Evolutionary conservation across 352 stramenopile genomes (phyloP), one percentile per base, ranked within the genome.

Genomic region (Phytophthora crassamura): DNA sequence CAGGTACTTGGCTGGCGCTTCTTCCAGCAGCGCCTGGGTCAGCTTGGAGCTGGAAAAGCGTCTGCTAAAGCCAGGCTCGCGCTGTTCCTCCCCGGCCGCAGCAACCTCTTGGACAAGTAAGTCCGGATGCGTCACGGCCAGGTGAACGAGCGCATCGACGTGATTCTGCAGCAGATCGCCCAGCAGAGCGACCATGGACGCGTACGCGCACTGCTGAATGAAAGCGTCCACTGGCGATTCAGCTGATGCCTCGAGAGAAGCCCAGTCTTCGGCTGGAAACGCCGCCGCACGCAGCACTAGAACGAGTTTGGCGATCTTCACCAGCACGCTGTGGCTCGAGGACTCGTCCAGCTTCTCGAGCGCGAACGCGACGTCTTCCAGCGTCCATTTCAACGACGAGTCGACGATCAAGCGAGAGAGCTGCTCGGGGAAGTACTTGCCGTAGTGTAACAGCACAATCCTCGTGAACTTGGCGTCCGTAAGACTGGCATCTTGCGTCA

Each of bases 401-500:
- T 93, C 83, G 12, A 93, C 78, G 42, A 93, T 77, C 11, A 95
- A 49, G 2, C 80, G 75, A 33, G 87, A 77, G 25, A 95, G 74
- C 56, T 93, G 80, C 50, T 92, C 84, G 0, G 87, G 87, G 7
- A 84, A 86, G 50, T 93, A 80, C 43, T 89, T 82, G 16, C 80
- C 80, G 49, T 93, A 95, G 40, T 95, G 84, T 14, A 75, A 51
- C 43, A 95, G 62, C 10, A 91, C 82, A 2, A 73, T 87, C 20
- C 79, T 80, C 7, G 85, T 95, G 34, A 93, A 92, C 25, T 70
- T 73, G 3, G 62, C 14, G 39, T 74, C 32, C 20, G 16, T 43
- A 41, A 39, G 9, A 42, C 32, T 67, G 51, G 39, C 15, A 18
- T 59, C 62, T 54, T 53, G 45, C 22, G 25, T 12, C 32, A 50